Evolutionary conservation across 305 asterid genomes (phyloP), one percentile per base, ranked within the genome.

Genomic region (Coffea humblotiana): DNA sequence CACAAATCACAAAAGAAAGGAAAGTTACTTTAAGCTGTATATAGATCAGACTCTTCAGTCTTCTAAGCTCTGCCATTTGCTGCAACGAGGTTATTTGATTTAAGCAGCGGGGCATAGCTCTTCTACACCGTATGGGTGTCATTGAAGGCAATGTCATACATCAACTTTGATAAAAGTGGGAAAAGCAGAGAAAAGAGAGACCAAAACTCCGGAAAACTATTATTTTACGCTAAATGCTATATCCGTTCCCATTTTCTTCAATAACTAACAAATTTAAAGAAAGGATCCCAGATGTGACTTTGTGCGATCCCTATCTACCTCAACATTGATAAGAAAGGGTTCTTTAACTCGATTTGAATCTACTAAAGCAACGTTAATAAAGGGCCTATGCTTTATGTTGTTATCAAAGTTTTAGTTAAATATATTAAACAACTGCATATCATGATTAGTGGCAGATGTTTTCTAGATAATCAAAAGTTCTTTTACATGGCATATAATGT

Each of bases 141-240:
- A 66, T 32, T 66, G 51, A 48, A 15, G 67, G 70, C n/a, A 11
- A 75, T 40, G 78, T 61, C 60, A 15, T 29, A 60, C 78, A 27
- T 76, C 79, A 72, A 72, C 76, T 72, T 72, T 72, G 21, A 49
- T 19, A 72, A 72, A 29, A 72, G 76, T 23, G 40, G 75, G 51
- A 25, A 60, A 76, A 63, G 60, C 23, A 63, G n/a, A 25, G 11
- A n/a, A 56, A 43, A 7, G 21, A 19, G 18, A 58, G 8, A 37
- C 18, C 25, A 25, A 27, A 54, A 74, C 48, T 10, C 12, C 21
- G 43, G 40, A 29, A 32, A 13, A 58, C 3, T 18, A 8, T 37
- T 40, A 29, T 29, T 29, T 29, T 29, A 37, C 43, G 43, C 43
- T 3, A 37, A 37, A 37, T 4, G 5, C 43, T n/a, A 40, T 45